Conservation (phyloP, 495 filamentous ascomycete species). For the Aspergillus conjunctus region DNA sequence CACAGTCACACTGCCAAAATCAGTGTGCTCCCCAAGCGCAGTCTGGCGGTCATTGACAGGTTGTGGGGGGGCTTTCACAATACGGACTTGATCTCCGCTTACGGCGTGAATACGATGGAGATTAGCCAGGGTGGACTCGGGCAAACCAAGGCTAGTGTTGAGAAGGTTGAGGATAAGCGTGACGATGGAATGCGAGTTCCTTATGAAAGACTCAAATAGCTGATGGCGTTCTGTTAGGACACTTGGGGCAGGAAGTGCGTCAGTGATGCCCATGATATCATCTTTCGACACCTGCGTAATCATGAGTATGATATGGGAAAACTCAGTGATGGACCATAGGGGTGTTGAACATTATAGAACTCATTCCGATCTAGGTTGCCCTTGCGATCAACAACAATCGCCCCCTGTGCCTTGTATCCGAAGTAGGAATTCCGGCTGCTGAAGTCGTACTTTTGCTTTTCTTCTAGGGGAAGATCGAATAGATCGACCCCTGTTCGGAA, state of each 20-base stretch:
- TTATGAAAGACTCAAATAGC: constrained; percentile 51
- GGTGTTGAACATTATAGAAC: constrained; percentile 58
- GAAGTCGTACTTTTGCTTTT: constrained; percentile 58
- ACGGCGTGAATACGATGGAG: constrained; percentile 51
- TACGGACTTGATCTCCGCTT: constrained; percentile 63
- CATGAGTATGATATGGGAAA: neutral
- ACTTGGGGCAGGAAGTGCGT: constrained; percentile 48
- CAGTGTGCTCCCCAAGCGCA: constrained; percentile 53
- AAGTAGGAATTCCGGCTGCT: constrained; percentile 44
- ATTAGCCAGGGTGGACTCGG: constrained; percentile 44
- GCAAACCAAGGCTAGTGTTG: constrained; percentile 53
- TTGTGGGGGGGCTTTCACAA: constrained; percentile 52
- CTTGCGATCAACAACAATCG: constrained; percentile 49
- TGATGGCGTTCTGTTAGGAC: constrained; percentile 41
- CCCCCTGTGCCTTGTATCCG: constrained; percentile 60
- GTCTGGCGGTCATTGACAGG: constrained; percentile 41
- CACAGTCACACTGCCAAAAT: constrained; percentile 58
- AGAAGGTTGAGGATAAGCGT: constrained; percentile 52
- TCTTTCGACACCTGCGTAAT: constrained; percentile 49
- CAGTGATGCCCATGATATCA: constrained; percentile 51
- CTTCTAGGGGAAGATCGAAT: constrained; percentile 52
- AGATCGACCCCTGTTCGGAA: constrained; percentile 49
- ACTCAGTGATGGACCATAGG: constrained; percentile 2
- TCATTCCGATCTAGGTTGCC: constrained; percentile 61
- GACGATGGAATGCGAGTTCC: constrained; percentile 50